A percentile compares a stretch with the other conserved stretches of the same genome.
Conservation (phyloP, 2,329 filamentous ascomycete species). For the Colletotrichum sp. region DNA sequence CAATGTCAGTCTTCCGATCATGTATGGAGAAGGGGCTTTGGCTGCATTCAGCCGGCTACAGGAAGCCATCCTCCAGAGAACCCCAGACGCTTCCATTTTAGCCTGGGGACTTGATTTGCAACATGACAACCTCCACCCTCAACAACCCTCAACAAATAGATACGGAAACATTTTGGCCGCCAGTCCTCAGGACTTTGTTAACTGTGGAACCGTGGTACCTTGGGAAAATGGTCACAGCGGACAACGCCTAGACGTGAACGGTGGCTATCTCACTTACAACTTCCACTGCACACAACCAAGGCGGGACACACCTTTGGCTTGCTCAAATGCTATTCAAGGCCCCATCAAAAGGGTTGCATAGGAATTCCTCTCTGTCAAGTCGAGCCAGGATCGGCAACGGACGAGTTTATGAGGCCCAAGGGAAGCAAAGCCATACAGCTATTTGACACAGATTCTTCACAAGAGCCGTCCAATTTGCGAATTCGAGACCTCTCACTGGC, state of each 20-base stretch:
- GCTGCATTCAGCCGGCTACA: neutral
- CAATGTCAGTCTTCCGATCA: neutral
- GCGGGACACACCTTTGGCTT: neutral
- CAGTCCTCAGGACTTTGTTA: neutral
- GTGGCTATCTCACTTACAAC: neutral
- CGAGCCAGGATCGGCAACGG: neutral
- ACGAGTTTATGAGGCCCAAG: neutral
- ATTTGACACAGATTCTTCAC: neutral
- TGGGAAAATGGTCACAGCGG: neutral
- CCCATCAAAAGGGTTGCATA: neutral
- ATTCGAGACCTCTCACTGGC: neutral
- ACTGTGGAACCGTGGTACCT: neutral
- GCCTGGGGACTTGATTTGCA: neutral
- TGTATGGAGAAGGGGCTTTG: neutral
- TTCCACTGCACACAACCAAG: neutral
- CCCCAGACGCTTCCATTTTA: neutral
- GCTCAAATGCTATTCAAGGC: neutral
- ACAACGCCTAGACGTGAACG: neutral
- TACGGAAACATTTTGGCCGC: neutral
- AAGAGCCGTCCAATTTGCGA: neutral
- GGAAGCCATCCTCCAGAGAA: neutral
- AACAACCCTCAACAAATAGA: rapidly evolving
- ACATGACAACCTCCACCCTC: rapidly evolving
- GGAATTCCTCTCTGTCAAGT: neutral
- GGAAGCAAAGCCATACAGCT: neutral